Base-by-base conservation (phyloP, 2,329 filamentous ascomycete species). In the Purpureocillium lavendulum region DNA sequence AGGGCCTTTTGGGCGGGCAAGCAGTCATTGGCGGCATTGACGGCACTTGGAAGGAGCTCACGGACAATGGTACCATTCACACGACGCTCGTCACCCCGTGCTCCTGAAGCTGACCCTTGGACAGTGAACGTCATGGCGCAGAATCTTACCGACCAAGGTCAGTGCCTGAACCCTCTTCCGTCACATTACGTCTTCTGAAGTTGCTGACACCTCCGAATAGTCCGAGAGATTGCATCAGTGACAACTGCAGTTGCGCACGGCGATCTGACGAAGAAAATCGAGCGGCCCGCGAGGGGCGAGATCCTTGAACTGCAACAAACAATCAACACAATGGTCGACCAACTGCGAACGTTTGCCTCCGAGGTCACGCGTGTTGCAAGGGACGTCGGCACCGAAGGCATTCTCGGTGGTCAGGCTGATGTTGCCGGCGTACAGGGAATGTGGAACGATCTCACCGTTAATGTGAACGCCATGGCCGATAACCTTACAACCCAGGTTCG, bases 1-100 rank as follows among this genome's bases (percentile, higher is more conserved):
- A 97, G 61, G 90, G 90, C 56, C 83, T 92, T 47, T 80, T 97
- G 32, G 90, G 90, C 53, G 90, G 90, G 33, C 90, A 97, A 61
- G 90, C 90, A 43, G 84, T 87, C 59, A 89, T 97, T 45, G 84
- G 88, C 49, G 90, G 88, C 41, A 90, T 96, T 40, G 87, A 92
- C 61, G 90, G 90, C 54, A 95, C 92, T 45, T 97, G 90, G 90
- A 94, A 94, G 57, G 90, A 97, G 66, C 69, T 97, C 53, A 97
- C 90, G 15, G 83, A 89, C 60, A 89, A 89, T 56, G 79, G 79
- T 80, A 68, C 14, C 12, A 15, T 24, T 26, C 17, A 33, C 14
- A 15, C 7, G 4, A 14, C 13, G 12, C 32, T 11, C 31, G 17
- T 14, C 9, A 17, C 14, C 17, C 9, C 9, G 10, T 30, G 7